phyloP scores from a whole-genome alignment of 1,284 basidiomycete species.

The Pseudomicrostroma phylloplanum region DNA sequence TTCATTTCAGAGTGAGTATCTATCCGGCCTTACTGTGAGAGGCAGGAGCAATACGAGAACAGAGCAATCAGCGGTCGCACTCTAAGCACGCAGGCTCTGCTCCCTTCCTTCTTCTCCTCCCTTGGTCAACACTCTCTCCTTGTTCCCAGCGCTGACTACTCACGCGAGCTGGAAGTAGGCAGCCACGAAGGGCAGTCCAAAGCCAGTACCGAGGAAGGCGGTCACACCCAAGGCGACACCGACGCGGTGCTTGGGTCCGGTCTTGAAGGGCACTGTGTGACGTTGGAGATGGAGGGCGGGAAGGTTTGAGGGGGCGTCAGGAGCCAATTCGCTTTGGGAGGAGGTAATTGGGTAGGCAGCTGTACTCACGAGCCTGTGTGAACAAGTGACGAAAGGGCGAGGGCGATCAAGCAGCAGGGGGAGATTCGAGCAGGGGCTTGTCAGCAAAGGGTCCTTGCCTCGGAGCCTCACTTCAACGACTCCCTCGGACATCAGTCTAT shows the following conservation, averaged over 20 bases:
- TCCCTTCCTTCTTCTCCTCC: too few species aligned
- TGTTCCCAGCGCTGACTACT: slow-evolving; percentile 25
- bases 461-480: too few species aligned
- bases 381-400: background rate
- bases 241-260: slow-evolving; percentile 41
- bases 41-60: too few species aligned
- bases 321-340: background rate
- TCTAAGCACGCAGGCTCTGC: too few species aligned
- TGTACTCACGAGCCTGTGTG: background rate
- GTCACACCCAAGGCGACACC: slow-evolving; percentile 33
- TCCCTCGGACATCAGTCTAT: too few species aligned
- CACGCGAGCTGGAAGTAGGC: slow-evolving; percentile 41
- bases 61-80: too few species aligned
- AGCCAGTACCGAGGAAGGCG: slow-evolving; percentile 40
- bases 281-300: background rate
- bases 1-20: too few species aligned
- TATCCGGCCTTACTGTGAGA: too few species aligned
- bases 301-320: background rate
- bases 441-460: too few species aligned
- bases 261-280: slow-evolving; percentile 40
- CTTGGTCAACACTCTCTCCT: too few species aligned
- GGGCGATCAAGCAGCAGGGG: too few species aligned
- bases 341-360: background rate
- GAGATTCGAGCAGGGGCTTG: too few species aligned
- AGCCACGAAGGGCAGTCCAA: slow-evolving; percentile 42